phyloP scores from a whole-genome alignment of 2,329 filamentous ascomycete genomes.

The Escovopsis sp. region DNA sequence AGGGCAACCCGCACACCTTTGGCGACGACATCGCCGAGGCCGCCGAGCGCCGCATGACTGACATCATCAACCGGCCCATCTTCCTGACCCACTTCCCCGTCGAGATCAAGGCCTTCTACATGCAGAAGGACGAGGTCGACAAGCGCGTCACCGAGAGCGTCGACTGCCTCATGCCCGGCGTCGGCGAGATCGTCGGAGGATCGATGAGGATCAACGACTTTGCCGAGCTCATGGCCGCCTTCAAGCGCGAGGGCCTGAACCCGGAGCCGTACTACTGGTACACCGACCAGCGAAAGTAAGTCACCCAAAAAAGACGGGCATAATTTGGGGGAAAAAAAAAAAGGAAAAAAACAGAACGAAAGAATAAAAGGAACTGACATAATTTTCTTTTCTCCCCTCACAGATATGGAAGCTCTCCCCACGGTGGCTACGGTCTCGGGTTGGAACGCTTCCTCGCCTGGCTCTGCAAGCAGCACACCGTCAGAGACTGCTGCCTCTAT shows the following conservation, averaged over 20 bases:
- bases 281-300: constrained; percentile 76
- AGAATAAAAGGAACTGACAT: background rate
- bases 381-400: background rate
- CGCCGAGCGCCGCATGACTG: constrained; percentile 92
- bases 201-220: constrained; percentile 92
- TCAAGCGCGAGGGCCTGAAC: constrained; percentile 74
- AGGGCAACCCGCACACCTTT: constrained; percentile 77
- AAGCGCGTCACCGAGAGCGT: constrained; percentile 81
- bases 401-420: constrained; percentile 69
- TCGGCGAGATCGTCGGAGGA: constrained; percentile 93
- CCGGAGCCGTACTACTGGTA: constrained; percentile 94
- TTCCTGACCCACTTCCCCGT: constrained; percentile 94
- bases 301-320: too few relatives aligned
- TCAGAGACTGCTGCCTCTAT: constrained; percentile 56
- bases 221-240: constrained; percentile 79
- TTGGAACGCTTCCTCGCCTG: constrained; percentile 37
- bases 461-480: constrained; percentile 48
- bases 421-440: constrained; percentile 87
- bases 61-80: constrained; percentile 88
- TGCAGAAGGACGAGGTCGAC: constrained; percentile 76
- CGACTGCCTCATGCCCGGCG: constrained; percentile 74
- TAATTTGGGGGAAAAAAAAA: too few relatives aligned
- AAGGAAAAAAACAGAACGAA: constrained; percentile 3
- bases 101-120: constrained; percentile 98
- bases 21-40: constrained; percentile 98